Evolutionary conservation across 202 grass and related monocot genomes (phyloP), one percentile per base, ranked within the genome.

Genomic region (Setaria viridis): DNA sequence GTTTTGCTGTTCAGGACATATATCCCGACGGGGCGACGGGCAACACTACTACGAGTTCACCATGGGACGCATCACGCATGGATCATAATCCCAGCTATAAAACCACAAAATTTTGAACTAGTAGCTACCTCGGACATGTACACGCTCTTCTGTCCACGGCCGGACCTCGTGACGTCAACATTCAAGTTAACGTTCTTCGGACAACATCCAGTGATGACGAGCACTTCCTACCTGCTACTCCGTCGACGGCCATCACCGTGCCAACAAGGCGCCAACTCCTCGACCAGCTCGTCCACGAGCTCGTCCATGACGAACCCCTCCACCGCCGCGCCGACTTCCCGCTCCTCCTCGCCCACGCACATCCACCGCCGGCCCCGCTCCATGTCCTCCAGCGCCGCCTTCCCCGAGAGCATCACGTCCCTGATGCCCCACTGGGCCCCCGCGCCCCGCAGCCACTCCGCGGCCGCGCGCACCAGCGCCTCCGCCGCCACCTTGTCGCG

Each of bases 281-380:
- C 17, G 41, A 94, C 80, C 14, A 97, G 67, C 80, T 97, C 94
- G 46, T 80, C 83, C 39, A 97, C 5, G 32, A 97, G 70, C 15
- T 6, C 46, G 56, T 86, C 60, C 20, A 83, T n/a, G 16, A 94
- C 17, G 16, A 78, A 2, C n/a, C 0, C 77, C 64, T 71, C 92
- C 70, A 93, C 87, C 60, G 50, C 69, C 6, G 32, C 57, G 78
- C 32, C 67, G 15, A 89, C 80, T 20, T 91, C 92, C 7, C 43
- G 67, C 80, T 85, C 10, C 41, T 94, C 92, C 12, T 87, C 84
- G 32, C 29, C 45, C 59, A 84, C 78, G 74, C 90, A 75, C 88
- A 70, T 85, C 94, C 94, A 97, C 86, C 86, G 50, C 33, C 51
- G 48, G 0, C 51, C 5, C 9, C 72, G 83, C 70, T 97, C 92